Conservation (phyloP, 441 rosid species). For the Euphorbia schlechtendalii region DNA sequence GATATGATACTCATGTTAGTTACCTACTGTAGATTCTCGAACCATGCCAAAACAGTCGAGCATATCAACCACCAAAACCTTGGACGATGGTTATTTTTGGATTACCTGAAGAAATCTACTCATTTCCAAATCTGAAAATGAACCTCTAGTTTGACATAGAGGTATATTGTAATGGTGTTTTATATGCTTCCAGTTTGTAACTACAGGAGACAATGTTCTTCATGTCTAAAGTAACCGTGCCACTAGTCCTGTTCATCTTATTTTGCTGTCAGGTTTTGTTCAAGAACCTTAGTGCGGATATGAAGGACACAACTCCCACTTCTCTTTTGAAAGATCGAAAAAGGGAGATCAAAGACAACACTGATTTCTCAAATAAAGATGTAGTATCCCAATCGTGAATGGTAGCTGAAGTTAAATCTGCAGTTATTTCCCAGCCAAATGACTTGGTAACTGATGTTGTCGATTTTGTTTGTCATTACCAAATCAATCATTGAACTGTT, state of each 20-base stretch:
- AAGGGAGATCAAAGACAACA: constrained; percentile 89
- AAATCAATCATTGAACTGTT: constrained; percentile 37
- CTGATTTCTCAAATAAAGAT: constrained; percentile 97
- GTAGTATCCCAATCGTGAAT: constrained; percentile 65
- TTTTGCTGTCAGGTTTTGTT: constrained; percentile 59
- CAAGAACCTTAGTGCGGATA: constrained; percentile 85
- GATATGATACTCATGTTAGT: background rate
- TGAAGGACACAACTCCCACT: constrained; percentile 87
- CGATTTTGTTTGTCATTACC: too few species aligned
- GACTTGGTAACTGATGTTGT: constrained; percentile 68
- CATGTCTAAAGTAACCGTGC: background rate
- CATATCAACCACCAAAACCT: constrained; percentile 98
- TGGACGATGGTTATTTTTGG: constrained; percentile 99
- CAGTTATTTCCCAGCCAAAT: constrained; percentile 33
- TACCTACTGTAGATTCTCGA: constrained; percentile 63
- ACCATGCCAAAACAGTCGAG: constrained; percentile 98
- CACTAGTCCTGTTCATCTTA: background rate
- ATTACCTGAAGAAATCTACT: too few species aligned
- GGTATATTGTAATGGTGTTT: constrained; percentile 37
- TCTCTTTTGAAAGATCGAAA: constrained; percentile 91
- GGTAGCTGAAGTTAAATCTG: constrained; percentile 70
- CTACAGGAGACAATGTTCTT: background rate
- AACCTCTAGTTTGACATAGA: constrained; percentile 98
- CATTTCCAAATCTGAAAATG: constrained; percentile 98
- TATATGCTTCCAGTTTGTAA: constrained; percentile 16